Evolutionary conservation across 257 asterid genomes (phyloP).

Genomic region (Fraxinus pennsylvanica): DNA sequence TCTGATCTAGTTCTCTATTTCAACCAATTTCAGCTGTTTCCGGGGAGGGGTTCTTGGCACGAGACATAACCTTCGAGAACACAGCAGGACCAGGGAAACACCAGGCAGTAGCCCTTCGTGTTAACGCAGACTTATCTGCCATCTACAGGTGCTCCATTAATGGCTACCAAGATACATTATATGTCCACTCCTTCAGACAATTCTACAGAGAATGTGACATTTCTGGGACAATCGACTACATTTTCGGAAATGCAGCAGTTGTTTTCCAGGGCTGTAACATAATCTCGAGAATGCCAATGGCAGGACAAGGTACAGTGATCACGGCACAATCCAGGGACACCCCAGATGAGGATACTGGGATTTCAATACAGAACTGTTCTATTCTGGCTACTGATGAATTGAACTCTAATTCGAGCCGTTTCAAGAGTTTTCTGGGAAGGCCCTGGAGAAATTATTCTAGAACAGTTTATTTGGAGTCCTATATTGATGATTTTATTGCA

Average conservation of each 20-base stretch:
- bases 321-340: conserved; percentile 68
- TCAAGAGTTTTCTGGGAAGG: conserved; percentile 74
- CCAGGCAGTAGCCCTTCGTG: conserved; percentile 90
- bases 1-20: not conserved
- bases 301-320: conserved; percentile 64
- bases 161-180: conserved; percentile 81
- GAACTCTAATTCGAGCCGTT: conserved; percentile 30
- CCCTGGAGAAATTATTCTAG: conserved; percentile 78
- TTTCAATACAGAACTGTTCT: conserved; percentile 77
- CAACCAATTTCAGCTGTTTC: conserved; percentile 59
- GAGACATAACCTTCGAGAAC: conserved; percentile 76
- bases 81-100: conserved; percentile 76
- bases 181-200: conserved; percentile 76
- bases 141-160: conserved; percentile 57
- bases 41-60: conserved; percentile 81
- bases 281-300: conserved; percentile 65
- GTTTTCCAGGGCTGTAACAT: conserved; percentile 77
- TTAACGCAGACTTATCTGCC: conserved; percentile 70
- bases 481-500: conserved; percentile 53
- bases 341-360: conserved; percentile 63
- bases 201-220: conserved; percentile 85
- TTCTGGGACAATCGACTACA: conserved; percentile 82
- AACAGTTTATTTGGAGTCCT: conserved; percentile 64
- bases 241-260: conserved; percentile 85
- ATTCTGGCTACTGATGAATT: conserved; percentile 61